Base-by-base conservation (phyloP, 495 filamentous ascomycete species). In the Saxispiralis lemnorum region DNA sequence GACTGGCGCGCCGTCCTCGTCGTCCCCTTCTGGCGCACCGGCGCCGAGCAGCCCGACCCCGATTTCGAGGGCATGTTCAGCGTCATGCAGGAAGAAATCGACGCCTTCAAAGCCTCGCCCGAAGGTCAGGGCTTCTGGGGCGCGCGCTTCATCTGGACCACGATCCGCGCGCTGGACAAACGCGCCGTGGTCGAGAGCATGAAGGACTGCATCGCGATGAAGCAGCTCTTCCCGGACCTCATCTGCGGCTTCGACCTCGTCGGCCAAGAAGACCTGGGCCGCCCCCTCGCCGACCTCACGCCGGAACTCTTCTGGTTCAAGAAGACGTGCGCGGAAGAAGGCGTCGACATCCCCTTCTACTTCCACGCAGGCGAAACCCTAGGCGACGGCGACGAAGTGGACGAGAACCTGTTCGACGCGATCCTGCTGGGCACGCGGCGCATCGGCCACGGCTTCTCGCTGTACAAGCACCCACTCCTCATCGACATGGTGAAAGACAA, bases 261-360 rank as follows among this genome's bases (percentile, higher is more conserved):
- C 9, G 86, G 83, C 1, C 79, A 84, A 60, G 89, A 94, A 65
- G 78, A 88, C 50, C 52, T 64, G 5, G 85, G 86, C 6, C 68
- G 82, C 32, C 66, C 84, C 1, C 73, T 94, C 7, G 69, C 68
- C 20, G 79, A 87, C 51, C 64, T 92, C 2, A 69, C 84, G 0
- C 85, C 87, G 0, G 71, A 92, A 41, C 62, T 96, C 0, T 85
- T 95, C 53, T 94, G 83, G 83, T 95, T 96, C 66, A 75, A 75
- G 31, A 88, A 88, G 54, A 71, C 73, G 40, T 95, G 87, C 56
- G 70, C 71, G 10, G 71, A 81, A 53, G 76, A 84, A 56, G 75
- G 69, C 7, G 69, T 93, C 21, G 73, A 89, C 17, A 78, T 97
- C n/a, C 89, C 89, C 2, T 92, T 93, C 62, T 89, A 88, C 65